These are phyloP conservation scores for Panaeolus papilionaceus DNA, from an alignment of 768 basidiomycete species.

Conservation along the genomic window DNA sequence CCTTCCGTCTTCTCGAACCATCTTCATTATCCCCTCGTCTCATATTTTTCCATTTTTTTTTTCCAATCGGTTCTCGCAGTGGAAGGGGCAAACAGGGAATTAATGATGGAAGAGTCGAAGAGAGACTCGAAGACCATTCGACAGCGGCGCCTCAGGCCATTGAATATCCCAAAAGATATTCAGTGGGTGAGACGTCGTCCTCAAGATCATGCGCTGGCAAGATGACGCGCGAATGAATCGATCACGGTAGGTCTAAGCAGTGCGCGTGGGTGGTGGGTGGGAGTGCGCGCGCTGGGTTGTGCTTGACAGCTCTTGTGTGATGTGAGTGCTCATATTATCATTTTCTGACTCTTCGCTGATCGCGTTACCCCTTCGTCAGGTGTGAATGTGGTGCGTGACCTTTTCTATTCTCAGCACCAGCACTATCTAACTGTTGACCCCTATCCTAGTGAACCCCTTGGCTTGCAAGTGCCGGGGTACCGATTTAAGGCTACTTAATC, in stretches of 20 bases:
- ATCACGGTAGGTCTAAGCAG: not conserved
- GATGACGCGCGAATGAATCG: not conserved
- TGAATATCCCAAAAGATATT: not conserved
- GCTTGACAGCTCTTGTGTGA: not conserved
- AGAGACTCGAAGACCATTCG: not conserved
- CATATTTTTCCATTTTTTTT: not conserved
- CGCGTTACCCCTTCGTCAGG: not conserved
- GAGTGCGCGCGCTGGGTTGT: not conserved
- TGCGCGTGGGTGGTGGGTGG: constrained; percentile 12
- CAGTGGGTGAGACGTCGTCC: not conserved
- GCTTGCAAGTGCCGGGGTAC: not conserved
- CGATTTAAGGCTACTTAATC: not conserved
- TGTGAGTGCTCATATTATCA: not conserved
- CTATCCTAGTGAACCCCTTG: not conserved
- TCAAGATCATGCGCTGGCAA: not conserved
- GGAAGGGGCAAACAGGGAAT: not conserved
- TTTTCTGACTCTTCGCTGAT: not conserved
- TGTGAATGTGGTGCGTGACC: not conserved
- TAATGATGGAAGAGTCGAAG: not conserved
- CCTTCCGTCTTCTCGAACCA: not conserved
- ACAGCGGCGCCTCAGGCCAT: not conserved
- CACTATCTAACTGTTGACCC: not conserved
- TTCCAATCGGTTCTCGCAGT: not conserved
- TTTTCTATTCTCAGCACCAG: not conserved
- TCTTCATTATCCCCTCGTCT: not conserved